These are phyloP conservation scores for Sanchytrium tribonematis DNA, from an alignment of 371 early-diverging fungal species.

Conservation along the genomic window DNA sequence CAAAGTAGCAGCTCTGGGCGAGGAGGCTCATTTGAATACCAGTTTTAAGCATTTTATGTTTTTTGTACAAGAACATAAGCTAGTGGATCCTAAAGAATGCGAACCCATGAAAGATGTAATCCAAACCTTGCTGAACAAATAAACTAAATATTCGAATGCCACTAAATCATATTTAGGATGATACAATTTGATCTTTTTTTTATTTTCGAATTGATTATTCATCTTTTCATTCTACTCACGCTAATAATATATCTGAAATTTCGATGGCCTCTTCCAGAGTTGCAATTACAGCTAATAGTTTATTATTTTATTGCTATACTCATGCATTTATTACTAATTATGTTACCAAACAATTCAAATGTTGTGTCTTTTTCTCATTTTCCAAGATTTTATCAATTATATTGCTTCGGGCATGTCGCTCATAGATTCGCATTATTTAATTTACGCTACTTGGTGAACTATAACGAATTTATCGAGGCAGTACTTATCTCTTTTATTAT, in stretches of 20 bases:
- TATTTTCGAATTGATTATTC: neutral
- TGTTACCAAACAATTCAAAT: neutral
- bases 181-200: neutral
- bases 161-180: neutral
- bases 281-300: neutral
- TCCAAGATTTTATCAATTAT: neutral
- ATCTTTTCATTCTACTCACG: neutral
- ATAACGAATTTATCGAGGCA: neutral
- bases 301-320: neutral
- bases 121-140: neutral
- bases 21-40: constrained; percentile 56
- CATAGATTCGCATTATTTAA: neutral
- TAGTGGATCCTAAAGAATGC: constrained; percentile 20
- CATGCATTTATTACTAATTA: neutral
- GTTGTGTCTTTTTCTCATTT: neutral
- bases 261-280: neutral
- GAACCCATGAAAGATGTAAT: neutral
- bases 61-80: constrained; percentile 45
- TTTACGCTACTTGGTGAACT: neutral
- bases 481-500: neutral
- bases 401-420: neutral
- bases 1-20: constrained; percentile 29
- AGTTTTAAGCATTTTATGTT: constrained; percentile 59
- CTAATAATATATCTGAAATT: neutral
- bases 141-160: neutral